phyloP scores from a whole-genome alignment of 192 early-diverging fungal genomes.

The Coemansia sp. region DNA sequence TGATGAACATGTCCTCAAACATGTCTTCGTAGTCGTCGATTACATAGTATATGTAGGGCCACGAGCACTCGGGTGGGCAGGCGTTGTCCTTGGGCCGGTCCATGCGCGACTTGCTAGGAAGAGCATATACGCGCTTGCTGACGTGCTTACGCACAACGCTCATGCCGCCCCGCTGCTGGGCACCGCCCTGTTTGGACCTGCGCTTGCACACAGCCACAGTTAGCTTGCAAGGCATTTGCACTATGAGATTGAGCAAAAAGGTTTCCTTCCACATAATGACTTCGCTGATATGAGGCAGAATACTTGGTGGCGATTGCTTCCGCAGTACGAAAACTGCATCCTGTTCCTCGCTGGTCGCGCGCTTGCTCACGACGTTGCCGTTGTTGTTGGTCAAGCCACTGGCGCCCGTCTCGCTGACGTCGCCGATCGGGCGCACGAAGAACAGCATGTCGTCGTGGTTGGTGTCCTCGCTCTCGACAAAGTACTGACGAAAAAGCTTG shows the following conservation, averaged over 20 bases:
- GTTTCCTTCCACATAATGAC: slow-evolving; percentile 90
- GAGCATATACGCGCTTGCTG: slow-evolving; percentile 75
- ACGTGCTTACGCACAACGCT: slow-evolving; percentile 75
- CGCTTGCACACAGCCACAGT: slow-evolving; percentile 86
- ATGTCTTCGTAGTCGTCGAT: slow-evolving; percentile 91
- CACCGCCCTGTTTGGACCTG: slow-evolving; percentile 52
- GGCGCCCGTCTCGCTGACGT: slow-evolving; percentile 21
- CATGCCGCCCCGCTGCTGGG: slow-evolving; percentile 63
- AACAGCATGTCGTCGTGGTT: slow-evolving; percentile 86
- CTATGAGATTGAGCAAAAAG: slow-evolving; percentile 88
- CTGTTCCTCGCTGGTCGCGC: slow-evolving; percentile 23
- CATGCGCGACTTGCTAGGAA: slow-evolving; percentile 90
- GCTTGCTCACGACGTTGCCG: background rate
- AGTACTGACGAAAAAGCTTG: slow-evolving; percentile 61
- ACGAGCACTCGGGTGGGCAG: slow-evolving; percentile 86
- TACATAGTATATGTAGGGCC: slow-evolving; percentile 90
- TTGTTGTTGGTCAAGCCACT: background rate
- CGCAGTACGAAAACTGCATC: slow-evolving; percentile 88
- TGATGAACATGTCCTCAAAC: slow-evolving; percentile 86
- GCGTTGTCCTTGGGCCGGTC: slow-evolving; percentile 77
- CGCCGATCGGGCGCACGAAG: slow-evolving; percentile 69
- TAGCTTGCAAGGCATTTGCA: slow-evolving; percentile 88
- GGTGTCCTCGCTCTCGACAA: slow-evolving; percentile 68
- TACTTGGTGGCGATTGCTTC: slow-evolving; percentile 63
- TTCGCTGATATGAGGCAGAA: slow-evolving; percentile 68